Base-by-base conservation (phyloP, 306 rosid species). In the Dalbergia cultrata region DNA sequence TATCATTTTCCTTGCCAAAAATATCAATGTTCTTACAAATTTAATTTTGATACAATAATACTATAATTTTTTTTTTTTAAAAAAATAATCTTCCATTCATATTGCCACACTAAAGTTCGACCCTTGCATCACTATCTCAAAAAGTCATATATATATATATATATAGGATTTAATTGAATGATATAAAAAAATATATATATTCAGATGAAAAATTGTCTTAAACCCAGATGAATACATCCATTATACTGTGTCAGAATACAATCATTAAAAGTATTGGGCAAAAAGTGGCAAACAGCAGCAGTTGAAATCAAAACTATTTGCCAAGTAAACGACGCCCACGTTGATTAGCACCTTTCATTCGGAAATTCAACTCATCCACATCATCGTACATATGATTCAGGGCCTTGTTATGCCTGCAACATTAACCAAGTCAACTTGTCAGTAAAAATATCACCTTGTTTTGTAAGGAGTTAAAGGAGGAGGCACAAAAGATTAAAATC, bases 321-420 rank as follows among this genome's bases (percentile, higher is more conserved):
- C 97, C 88, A 14, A 93, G 97, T 63, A 96, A 83, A 70, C 90
- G 97, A 16, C 87, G 98, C 13, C 89, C 93, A 0, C 97, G 97
- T 75, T 72, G 93, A 75, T 76, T 90, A 21, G 95, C 98, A 44
- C 86, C 92, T 85, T 79, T 84, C 59, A 96, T 67, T 13, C 99
- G 92, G 75, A 3, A 69, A 81, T 78, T 77, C 68, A 96, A 74
- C 88, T 80, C 97, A 10, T 92, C 97, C 62, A 88, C 93, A 84
- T 96, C 99, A 54, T 49, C 83, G 47, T 86, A 13, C 43, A 88
- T 31, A 71, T 49, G 86, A 31, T 75, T 89, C 47, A 96, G 10
- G 34, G 97, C 91, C 75, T 77, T 67, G 80, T 77, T 88, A 57
- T 93, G 98, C 86, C 99, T 96, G 95, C 84, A 87, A 80, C 66